Base-by-base conservation (phyloP, 257 asterid species). In the Fraxinus cuspidata region DNA sequence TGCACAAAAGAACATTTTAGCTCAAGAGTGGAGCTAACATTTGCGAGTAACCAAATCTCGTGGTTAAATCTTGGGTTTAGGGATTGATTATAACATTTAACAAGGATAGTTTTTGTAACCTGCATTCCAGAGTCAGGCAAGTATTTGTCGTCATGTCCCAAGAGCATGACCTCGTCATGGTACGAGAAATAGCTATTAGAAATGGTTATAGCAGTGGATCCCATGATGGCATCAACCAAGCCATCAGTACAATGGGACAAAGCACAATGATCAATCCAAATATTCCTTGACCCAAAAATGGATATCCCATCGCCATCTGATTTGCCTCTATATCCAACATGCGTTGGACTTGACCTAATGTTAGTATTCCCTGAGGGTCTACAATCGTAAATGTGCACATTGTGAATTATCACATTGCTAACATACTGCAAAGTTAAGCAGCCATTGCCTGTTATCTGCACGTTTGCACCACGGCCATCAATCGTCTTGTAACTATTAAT, bases 291-390 rank as follows among this genome's bases (percentile, higher is more conserved):
- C 0, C 82, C 35, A 6, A 74, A 91, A 2, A 91, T 88, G 0
- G 97, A 90, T 0, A 93, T 91, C 70, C 94, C 97, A 47, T 93
- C 97, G 37, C 97, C 97, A 72, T 93, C 97, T 0, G 97, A 93
- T n/a, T 15, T 71, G 1, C 97, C 94, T 44, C 97, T 80, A 81
- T 81, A 84, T 2, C 97, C 97, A 0, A 84, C 89, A 0, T 93
- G 97, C 2, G 92, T 76, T 2, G 97, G 97, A 7, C 84, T 87
- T 19, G 97, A 84, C 53, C 97, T 81, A 13, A 93, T 83, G 5
- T 81, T 67, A 3, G 94, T 85, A 53, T 91, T 87, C 32, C 97
- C 97, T 2, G 97, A 85, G 0, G 97, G 97, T 37, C 74, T 60
- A 47, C 97, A 93, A 29, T 86, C 40, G 86, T 88, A 89, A 0